Evolutionary conservation across 2,329 filamentous ascomycete species (phyloP).

Genomic region (Thelonectria olida): DNA sequence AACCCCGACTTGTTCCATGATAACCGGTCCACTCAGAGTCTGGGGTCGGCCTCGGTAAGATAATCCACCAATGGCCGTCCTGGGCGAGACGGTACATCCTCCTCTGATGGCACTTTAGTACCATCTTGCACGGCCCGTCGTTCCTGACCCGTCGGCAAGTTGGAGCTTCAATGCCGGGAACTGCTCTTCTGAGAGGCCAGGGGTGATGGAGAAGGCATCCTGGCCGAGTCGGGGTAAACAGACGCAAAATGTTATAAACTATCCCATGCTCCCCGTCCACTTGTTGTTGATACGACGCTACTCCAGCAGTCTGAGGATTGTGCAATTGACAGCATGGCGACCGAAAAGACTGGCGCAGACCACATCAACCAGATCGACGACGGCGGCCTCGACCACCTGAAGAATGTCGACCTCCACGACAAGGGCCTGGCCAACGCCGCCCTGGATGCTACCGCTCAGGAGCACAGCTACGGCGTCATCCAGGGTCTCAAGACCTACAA

Average conservation of each 20-base stretch:
- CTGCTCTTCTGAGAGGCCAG: too few relatives aligned
- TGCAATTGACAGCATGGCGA: conserved; percentile 29
- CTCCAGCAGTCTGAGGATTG: neutral
- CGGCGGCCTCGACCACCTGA: conserved; percentile 42
- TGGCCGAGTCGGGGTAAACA: too few relatives aligned
- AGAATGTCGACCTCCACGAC: conserved; percentile 47
- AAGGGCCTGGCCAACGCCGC: conserved; percentile 51
- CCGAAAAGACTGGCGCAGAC: conserved; percentile 31
- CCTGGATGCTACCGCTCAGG: conserved; percentile 46
- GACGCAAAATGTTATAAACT: conserved; percentile 15
- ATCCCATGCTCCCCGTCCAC: neutral
- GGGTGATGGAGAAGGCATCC: too few relatives aligned
- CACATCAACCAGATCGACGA: conserved; percentile 42
- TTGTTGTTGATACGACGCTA: neutral
- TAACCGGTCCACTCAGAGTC: conserved; percentile 37
- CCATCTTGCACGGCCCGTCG: conserved; percentile 35
- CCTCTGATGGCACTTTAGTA: too few relatives aligned
- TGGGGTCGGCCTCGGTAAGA: conserved; percentile 21
- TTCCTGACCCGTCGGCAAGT: conserved; percentile 30
- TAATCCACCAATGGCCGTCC: conserved; percentile 38
- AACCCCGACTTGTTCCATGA: conserved; percentile 13
- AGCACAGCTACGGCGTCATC: conserved; percentile 47
- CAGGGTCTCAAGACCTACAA: conserved; percentile 52
- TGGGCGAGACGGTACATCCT: conserved; percentile 11
- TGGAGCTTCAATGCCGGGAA: conserved; percentile 10